Evolutionary conservation across 177 flowering plant genomes (phyloP).

Genomic region (Vitis hybrid): DNA sequence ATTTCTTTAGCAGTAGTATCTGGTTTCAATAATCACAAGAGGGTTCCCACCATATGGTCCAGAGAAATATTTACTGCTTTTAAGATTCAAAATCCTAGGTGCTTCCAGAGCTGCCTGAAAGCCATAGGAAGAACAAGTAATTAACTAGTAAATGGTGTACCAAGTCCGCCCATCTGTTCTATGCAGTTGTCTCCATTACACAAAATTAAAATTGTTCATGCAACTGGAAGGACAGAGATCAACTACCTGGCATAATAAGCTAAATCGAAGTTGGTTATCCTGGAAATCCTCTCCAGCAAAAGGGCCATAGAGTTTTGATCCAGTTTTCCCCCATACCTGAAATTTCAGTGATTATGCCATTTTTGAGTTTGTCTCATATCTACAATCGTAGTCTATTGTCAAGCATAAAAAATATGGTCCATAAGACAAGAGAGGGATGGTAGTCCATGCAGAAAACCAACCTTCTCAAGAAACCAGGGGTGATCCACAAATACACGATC

Average conservation of each 20-base stretch:
- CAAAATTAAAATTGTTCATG: background rate
- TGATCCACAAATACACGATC: constrained; percentile 98
- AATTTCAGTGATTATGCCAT: background rate
- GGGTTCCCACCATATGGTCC: constrained; percentile 80
- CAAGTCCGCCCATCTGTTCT: too few species aligned
- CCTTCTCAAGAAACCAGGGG: constrained; percentile 88
- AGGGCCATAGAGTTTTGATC: constrained; percentile 92
- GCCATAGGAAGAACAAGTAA: background rate
- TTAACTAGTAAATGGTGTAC: too few species aligned
- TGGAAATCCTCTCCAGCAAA: constrained; percentile 66
- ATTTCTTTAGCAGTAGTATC: background rate
- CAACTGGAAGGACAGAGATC: background rate
- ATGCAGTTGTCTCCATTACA: too few species aligned
- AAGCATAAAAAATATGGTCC: background rate
- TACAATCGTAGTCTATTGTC: too few species aligned
- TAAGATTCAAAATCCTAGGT: constrained; percentile 74
- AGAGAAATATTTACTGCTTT: constrained; percentile 64
- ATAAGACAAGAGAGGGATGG: background rate
- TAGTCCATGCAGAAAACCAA: constrained; percentile 11
- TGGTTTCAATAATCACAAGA: background rate
- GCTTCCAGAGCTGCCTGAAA: constrained; percentile 93
- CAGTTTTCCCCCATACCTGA: constrained; percentile 95
- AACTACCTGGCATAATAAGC: constrained; percentile 72
- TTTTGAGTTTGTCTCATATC: too few species aligned
- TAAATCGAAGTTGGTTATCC: constrained; percentile 83